Evolutionary conservation across 2,329 filamentous ascomycete species (phyloP), one percentile per base, ranked within the genome.

Genomic region (Paradendryphiella salina): DNA sequence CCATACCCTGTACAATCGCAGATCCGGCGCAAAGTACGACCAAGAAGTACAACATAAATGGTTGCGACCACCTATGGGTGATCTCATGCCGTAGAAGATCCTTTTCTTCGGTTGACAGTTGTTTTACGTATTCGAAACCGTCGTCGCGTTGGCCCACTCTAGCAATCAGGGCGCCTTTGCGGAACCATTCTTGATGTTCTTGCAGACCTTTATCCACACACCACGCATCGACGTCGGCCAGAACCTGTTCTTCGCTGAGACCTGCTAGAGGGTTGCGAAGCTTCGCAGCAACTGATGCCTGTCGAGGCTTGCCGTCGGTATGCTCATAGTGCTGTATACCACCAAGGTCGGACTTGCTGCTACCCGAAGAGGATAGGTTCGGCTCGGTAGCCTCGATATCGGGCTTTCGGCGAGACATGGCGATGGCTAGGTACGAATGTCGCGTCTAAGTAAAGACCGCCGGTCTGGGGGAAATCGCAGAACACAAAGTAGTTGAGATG

Each of bases 41-140:
- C 6, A 89, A 79, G 43, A 84, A 77, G 68, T 88, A 88, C 40
- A 89, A 77, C 67, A 82, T 80, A 56, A 69, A 76, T 0, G 87
- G 86, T 61, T 90, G 87, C 5, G 80, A 81, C 87, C 87, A 90
- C 54, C 83, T 85, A 63, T 88, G 79, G 1, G 80, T 81, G 33
- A 81, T 78, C 65, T 91, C 87, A 14, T 80, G 77, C 9, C 80
- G 75, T 32, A 90, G 72, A 4, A 82, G 75, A 2, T 77, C 72
- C 33, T 77, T 78, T 65, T 91, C 87, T 9, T 81, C 77, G 0
- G 78, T 75, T 76, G 78, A 70, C 77, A 70, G 34, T 23, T 62
- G 83, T 8, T 72, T 71, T 2, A 85, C 71, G 3, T 75, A 68
- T 39, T 81, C 76, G 34, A 78, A 81, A 0, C 69, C 70, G 13